Evolutionary conservation across 2,329 filamentous ascomycete genomes (phyloP), one percentile per base, ranked within the genome.

Genomic region (Didymella glomerata): DNA sequence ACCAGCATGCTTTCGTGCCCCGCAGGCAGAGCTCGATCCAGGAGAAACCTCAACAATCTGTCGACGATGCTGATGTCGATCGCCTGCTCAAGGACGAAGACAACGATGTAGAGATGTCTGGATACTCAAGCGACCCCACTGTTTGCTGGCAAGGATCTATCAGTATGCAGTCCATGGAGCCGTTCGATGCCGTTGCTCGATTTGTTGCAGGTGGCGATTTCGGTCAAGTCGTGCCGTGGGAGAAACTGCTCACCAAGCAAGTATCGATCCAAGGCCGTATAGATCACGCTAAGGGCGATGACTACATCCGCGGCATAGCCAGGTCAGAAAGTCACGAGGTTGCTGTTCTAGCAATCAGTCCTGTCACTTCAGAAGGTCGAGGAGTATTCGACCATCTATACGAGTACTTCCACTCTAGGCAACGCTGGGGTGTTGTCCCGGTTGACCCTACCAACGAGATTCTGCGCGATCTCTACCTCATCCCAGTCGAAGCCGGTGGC

Each of bases 401-500:
- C 69, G 85, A 93, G 51, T 98, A 99, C 78, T 98, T 99, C 73
- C 82, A 88, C 41, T 84, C 84, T 49, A 91, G 94, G 71, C 86
- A 90, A 64, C 86, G 93, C 32, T 99, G 96, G 75, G 94, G 93
- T 20, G 94, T 98, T 1, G 85, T 97, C 7, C 73, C 73, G 7
- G 63, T 73, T 4, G 71, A 76, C 14, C 60, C 59, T 9, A 89
- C 89, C 14, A 91, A 94, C 72, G 85, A 87, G 20, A 89, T 92
- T 60, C 90, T 97, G 48, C 89, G 93, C 60, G 94, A 98, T 73
- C 91, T 93, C 1, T 98, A 98, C 75, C 85, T 98, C 30, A 89
- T 97, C 10, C 94, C 95, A 0, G 86, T 98, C 4, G 86, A 92
- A 30, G 84, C 88, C 5, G 92, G 91, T 32, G 86, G 85, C 48